A percentile compares a stretch with the other conserved stretches of the same genome.
Evolutionary conservation across 2,329 filamentous ascomycete species (phyloP).

Genomic region (Fonsecaea monophora): DNA sequence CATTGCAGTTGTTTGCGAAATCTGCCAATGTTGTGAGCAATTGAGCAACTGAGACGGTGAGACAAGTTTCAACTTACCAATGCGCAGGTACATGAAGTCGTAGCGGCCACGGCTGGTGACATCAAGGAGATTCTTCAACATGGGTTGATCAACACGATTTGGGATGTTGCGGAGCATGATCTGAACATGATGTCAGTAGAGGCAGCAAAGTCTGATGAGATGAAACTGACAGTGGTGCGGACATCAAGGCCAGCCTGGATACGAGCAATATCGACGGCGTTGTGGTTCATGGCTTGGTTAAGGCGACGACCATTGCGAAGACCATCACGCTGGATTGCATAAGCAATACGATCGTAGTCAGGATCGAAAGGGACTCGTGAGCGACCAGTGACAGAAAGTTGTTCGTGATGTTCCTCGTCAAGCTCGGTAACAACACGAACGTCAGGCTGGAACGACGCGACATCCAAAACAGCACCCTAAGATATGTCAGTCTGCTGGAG

Average conservation of each 20-base stretch:
- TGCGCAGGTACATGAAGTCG: slow-evolving; percentile 94
- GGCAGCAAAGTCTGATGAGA: neutral
- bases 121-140: slow-evolving; percentile 81
- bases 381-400: slow-evolving; percentile 48
- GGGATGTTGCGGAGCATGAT: slow-evolving; percentile 97
- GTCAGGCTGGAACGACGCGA: slow-evolving; percentile 27
- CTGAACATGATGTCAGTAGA: slow-evolving; percentile 50
- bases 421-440: slow-evolving; percentile 14
- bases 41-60: slow-evolving; percentile 6
- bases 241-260: slow-evolving; percentile 70
- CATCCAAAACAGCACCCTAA: slow-evolving; percentile 44
- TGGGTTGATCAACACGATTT: slow-evolving; percentile 78
- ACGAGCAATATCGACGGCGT: slow-evolving; percentile 53
- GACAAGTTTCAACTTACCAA: slow-evolving; percentile 57
- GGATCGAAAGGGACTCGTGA: slow-evolving; percentile 49
- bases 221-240: slow-evolving; percentile 70
- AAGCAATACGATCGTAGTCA: slow-evolving; percentile 42
- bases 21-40: slow-evolving; percentile 53
- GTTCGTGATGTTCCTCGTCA: slow-evolving; percentile 31
- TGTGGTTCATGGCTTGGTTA: slow-evolving; percentile 47
- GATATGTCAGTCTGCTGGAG: slow-evolving; percentile 24
- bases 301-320: slow-evolving; percentile 31
- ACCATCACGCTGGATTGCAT: slow-evolving; percentile 32
- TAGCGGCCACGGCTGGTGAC: slow-evolving; percentile 80
- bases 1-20: slow-evolving; percentile 83